These are phyloP conservation scores for Trichocladium uniseriatum DNA, from an alignment of 495 filamentous ascomycete genomes.

Conservation along the genomic window DNA sequence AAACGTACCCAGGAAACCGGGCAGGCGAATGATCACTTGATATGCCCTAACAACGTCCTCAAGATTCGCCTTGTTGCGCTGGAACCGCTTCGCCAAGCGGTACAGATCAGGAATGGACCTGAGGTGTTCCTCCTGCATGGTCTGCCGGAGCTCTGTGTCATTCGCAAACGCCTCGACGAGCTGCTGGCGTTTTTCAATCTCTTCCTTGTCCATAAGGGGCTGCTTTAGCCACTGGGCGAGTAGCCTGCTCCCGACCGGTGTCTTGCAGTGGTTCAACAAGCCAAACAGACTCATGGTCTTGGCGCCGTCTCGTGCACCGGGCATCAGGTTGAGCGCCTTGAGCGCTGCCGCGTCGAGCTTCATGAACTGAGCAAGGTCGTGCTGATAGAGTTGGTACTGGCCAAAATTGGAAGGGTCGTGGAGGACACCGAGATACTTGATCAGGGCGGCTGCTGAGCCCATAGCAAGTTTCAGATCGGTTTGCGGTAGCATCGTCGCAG, in stretches of 20 bases:
- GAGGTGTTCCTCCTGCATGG: slow-evolving; percentile 95
- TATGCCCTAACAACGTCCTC: slow-evolving; percentile 95
- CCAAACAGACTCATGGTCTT: slow-evolving; percentile 98
- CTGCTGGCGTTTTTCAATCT: slow-evolving; percentile 87
- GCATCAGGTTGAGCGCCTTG: slow-evolving; percentile 93
- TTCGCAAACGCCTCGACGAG: slow-evolving; percentile 91
- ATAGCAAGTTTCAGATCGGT: slow-evolving; percentile 95
- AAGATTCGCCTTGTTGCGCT: slow-evolving; percentile 77
- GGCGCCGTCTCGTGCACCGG: slow-evolving; percentile 82
- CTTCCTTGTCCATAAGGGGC: slow-evolving; percentile 81
- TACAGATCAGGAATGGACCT: slow-evolving; percentile 92
- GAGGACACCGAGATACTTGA: slow-evolving; percentile 90
- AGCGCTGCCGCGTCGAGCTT: slow-evolving; percentile 93
- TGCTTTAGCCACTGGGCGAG: slow-evolving; percentile 97
- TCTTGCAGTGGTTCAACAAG: slow-evolving; percentile 95
- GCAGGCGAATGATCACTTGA: slow-evolving; percentile 85
- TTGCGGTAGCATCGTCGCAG: slow-evolving; percentile 69
- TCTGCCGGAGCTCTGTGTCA: slow-evolving; percentile 90
- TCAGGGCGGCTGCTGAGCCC: slow-evolving; percentile 86
- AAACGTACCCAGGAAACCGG: slow-evolving; percentile 79
- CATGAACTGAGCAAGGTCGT: slow-evolving; percentile 96
- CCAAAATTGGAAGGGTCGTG: slow-evolving; percentile 91
- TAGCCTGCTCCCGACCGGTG: slow-evolving; percentile 80
- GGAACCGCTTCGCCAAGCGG: slow-evolving; percentile 87
- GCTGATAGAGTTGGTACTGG: slow-evolving; percentile 93